Base-by-base conservation (phyloP, 371 early-diverging fungal species). In the Rhizomucor miehei region DNA sequence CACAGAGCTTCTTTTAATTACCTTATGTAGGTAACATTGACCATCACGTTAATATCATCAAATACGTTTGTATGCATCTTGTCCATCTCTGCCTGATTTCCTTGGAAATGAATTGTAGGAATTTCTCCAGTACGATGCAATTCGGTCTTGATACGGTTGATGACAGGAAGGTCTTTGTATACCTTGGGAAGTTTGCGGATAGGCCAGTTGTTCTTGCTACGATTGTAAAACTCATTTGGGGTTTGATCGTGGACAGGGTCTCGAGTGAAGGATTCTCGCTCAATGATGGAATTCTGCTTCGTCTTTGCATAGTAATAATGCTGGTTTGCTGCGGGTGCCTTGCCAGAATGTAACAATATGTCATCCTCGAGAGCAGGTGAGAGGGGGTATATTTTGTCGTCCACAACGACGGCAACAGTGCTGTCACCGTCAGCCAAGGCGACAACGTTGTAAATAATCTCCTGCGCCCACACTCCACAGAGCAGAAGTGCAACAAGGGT, bases 101-200 rank as follows among this genome's bases (percentile, higher is more conserved):
- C 66, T 6, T 21, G 16, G 34, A 61, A 21, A 23, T 66, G 45
- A 0, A 61, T 49, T 10, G 62, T 61, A 6, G 62, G 54, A 20
- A 66, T 66, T 23, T 62, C 52, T 3, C 59, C 56, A 29, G 48
- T 40, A 4, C 41, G 29, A 49, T 66, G 66, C 14, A 62, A 47
- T 19, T 57, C 40, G 1, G 62, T 35, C 1, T 61, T 37, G 11
- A 66, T 53, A 1, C 66, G 62, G n/a, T 66, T 23, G 19, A 66
- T 52, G 3, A 16, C n/a, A 13, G 54, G 47, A n/a, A 66, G 34
- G 11, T 44, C 44, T 1, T 57, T 37, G 8, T 61, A 37, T 6
- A 61, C 13, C 21, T 21, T 36, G 4, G 63, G 63, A 6, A 62
- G 29, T 16, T 24, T 24, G 0, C 35, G 17, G 12, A 57, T 47